These are phyloP conservation scores for Candida broadrunensis DNA, from an alignment of 805 yeast genomes.

Conservation along the genomic window DNA sequence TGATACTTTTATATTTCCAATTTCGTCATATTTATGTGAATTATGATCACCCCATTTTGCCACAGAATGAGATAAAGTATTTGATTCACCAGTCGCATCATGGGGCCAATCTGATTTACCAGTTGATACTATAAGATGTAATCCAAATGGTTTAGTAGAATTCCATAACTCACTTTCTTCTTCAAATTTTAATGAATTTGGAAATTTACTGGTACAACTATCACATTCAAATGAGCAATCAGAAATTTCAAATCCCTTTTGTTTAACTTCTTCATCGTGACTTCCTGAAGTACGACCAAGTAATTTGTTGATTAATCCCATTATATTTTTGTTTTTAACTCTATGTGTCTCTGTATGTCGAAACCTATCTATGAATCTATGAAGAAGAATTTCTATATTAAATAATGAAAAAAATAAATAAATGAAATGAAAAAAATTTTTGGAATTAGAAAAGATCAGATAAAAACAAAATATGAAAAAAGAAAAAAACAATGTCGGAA, in stretches of 20 bases:
- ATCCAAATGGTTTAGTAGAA: conserved; percentile 63
- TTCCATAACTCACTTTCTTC: conserved; percentile 54
- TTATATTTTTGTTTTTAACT: not conserved
- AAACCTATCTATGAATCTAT: too few relatives aligned
- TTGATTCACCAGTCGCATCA: conserved; percentile 52
- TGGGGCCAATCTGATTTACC: conserved; percentile 84
- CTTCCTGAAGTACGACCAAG: not conserved
- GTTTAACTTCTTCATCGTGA: conserved; percentile 24
- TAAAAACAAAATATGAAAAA: too few relatives aligned
- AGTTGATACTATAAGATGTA: conserved; percentile 80
- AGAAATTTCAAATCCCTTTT: conserved; percentile 31
- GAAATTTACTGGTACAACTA: conserved; percentile 52
- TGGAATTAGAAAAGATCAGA: too few relatives aligned
- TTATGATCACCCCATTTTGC: conserved; percentile 28
- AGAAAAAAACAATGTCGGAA: too few relatives aligned
- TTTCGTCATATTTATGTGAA: conserved; percentile 12
- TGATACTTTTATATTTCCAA: conserved; percentile 43
- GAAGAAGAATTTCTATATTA: too few relatives aligned
- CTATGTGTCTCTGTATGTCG: too few relatives aligned
- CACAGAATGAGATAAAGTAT: conserved; percentile 46
- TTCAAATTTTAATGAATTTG: conserved; percentile 45
- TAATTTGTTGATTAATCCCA: conserved; percentile 1
- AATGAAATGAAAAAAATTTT: too few relatives aligned
- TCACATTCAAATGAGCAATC: conserved; percentile 53
- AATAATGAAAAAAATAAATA: too few relatives aligned